phyloP scores from a whole-genome alignment of 768 basidiomycete species.

The Leccinellum rugosiceps region DNA sequence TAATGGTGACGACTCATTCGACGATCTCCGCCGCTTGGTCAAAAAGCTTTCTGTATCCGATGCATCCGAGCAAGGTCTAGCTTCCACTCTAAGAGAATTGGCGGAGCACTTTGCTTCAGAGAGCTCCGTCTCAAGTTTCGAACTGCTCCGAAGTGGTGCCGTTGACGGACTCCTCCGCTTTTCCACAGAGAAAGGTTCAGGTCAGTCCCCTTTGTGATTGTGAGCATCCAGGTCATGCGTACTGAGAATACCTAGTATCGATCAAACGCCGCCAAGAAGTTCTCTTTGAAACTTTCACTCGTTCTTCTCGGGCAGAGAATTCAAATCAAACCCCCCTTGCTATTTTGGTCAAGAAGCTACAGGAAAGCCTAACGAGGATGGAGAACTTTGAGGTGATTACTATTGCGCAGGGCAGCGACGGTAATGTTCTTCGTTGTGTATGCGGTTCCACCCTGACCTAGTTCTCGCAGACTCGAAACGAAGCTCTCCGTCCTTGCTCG shows the following conservation, averaged over 20 bases:
- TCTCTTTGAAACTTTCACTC: conserved; percentile 74
- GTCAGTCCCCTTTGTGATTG: conserved; percentile 3
- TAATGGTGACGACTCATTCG: conserved; percentile 57
- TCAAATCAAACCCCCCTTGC: conserved; percentile 59
- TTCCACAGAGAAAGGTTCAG: conserved; percentile 60
- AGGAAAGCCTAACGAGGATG: conserved; percentile 93
- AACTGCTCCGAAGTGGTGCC: conserved; percentile 89
- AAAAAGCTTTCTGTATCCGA: conserved; percentile 53
- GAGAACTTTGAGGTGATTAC: conserved; percentile 95
- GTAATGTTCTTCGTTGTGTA: conserved; percentile 36
- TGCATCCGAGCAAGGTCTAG: conserved; percentile 60
- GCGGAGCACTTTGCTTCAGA: conserved; percentile 76
- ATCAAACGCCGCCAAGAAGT: conserved; percentile 68
- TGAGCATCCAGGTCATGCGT: neutral
- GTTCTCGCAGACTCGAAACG: conserved; percentile 71
- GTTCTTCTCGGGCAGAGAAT: conserved; percentile 42
- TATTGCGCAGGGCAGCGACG: conserved; percentile 77
- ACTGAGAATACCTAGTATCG: conserved; percentile 46
- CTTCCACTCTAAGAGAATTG: conserved; percentile 65
- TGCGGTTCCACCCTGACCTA: conserved; percentile 2
- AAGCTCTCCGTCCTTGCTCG: conserved; percentile 87
- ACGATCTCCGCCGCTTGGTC: conserved; percentile 62
- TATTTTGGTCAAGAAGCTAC: conserved; percentile 89
- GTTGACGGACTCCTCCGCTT: conserved; percentile 84
- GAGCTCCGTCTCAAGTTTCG: conserved; percentile 90